Conservation (phyloP, 306 rosid species). For the Heteromeles arbutifolia region DNA sequence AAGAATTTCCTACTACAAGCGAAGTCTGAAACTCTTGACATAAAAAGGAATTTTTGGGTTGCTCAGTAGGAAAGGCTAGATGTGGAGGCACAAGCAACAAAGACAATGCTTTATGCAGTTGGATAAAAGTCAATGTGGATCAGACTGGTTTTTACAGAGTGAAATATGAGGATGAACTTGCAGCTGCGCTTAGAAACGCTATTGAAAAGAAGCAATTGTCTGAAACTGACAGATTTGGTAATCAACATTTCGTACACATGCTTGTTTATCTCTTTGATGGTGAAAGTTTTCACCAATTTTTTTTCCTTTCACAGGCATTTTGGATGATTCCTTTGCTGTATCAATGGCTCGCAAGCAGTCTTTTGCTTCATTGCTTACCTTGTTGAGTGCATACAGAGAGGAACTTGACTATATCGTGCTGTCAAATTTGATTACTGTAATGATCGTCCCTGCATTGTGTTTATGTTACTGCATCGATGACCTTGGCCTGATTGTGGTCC, state of each 20-base stretch:
- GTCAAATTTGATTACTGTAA: slow-evolving; percentile 75
- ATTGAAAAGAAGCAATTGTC: slow-evolving; percentile 59
- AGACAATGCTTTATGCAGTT: slow-evolving; percentile 25
- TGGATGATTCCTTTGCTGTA: slow-evolving; percentile 85
- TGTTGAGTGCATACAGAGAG: slow-evolving; percentile 73
- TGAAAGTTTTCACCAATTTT: slow-evolving; percentile 13
- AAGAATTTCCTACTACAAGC: slow-evolving; percentile 64
- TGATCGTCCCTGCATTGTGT: slow-evolving; percentile 21
- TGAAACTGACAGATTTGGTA: slow-evolving; percentile 84
- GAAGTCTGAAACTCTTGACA: slow-evolving; percentile 49
- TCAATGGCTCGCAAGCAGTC: slow-evolving; percentile 71
- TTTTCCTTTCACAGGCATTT: slow-evolving; percentile 55
- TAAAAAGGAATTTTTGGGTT: slow-evolving; percentile 40
- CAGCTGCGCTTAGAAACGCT: slow-evolving; percentile 67
- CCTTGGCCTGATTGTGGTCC: slow-evolving; percentile 18
- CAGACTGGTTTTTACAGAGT: slow-evolving; percentile 96
- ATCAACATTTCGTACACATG: slow-evolving; percentile 10
- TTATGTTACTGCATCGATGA: slow-evolving; percentile 1
- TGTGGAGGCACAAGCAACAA: slow-evolving; percentile 16
- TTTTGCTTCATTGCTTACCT: slow-evolving; percentile 60
- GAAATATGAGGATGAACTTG: slow-evolving; percentile 73
- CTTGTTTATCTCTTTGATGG: not conserved
- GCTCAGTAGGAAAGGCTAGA: slow-evolving; percentile 15
- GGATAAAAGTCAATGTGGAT: slow-evolving; percentile 88
- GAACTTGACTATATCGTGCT: slow-evolving; percentile 82